Conservation (phyloP, 78 protist genomes). For the Speleostelium caveatum region DNA sequence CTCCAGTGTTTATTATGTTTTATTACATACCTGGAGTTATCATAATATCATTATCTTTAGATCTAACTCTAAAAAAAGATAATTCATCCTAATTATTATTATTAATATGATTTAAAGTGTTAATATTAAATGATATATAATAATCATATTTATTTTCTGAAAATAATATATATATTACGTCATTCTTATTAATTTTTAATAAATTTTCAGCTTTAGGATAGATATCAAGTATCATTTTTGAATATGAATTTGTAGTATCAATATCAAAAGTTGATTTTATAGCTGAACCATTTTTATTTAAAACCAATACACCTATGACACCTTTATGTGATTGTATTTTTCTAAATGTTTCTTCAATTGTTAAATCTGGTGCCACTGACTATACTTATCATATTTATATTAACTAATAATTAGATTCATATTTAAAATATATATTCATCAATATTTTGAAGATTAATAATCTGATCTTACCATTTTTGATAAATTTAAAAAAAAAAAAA, state of each 20-base stretch:
- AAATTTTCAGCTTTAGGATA: slow-evolving; percentile 21
- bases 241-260: slow-evolving; percentile 15
- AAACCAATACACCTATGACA: slow-evolving; percentile 56
- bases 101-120: too few relatives aligned
- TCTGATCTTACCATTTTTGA: too few relatives aligned
- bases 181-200: slow-evolving; percentile 26
- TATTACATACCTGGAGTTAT: slow-evolving; percentile 67
- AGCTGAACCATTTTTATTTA: slow-evolving; percentile 49
- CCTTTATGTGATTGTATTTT: slow-evolving; percentile 62
- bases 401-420: too few relatives aligned
- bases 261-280: slow-evolving; percentile 62
- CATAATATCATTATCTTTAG: slow-evolving; percentile 73
- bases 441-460: too few relatives aligned
- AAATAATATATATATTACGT: slow-evolving; percentile 1
- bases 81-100: slow-evolving; percentile 15
- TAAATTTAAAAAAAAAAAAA: too few relatives aligned
- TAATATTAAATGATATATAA: neutral
- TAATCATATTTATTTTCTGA: neutral
- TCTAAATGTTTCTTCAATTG: slow-evolving; percentile 62
- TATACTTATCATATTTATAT: neutral
- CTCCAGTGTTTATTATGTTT: too few relatives aligned
- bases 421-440: too few relatives aligned
- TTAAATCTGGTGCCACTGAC: neutral
- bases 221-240: slow-evolving; percentile 47
- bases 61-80: slow-evolving; percentile 78